phyloP scores from a whole-genome alignment of 306 rosid genomes.

The Quercus aquifolioides region DNA sequence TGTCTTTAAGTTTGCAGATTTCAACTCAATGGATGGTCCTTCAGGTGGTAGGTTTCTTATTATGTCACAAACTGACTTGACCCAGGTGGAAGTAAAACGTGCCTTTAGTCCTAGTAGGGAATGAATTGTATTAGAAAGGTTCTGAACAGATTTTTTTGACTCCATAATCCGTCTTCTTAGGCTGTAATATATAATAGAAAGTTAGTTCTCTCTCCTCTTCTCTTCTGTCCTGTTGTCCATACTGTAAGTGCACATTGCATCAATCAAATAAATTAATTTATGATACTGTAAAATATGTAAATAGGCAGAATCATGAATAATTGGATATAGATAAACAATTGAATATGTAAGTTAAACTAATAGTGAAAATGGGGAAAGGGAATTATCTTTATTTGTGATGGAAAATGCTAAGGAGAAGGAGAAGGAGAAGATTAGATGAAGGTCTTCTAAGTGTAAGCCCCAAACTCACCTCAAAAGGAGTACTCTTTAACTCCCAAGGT shows the following conservation, averaged over 20 bases:
- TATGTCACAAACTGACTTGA: slow-evolving; percentile 35
- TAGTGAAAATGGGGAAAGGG: too few species aligned
- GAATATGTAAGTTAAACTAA: too few species aligned
- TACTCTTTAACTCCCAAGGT: too few species aligned
- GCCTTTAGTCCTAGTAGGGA: slow-evolving; percentile 32
- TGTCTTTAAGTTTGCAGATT: background rate
- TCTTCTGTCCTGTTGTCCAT: background rate
- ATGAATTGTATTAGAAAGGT: slow-evolving; percentile 32
- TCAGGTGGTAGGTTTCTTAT: slow-evolving; percentile 18
- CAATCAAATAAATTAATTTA: background rate
- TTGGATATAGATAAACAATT: too few species aligned
- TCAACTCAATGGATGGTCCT: background rate
- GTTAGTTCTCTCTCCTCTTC: background rate
- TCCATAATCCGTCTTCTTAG: slow-evolving; percentile 23
- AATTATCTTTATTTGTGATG: too few species aligned
- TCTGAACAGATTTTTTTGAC: slow-evolving; percentile 25
- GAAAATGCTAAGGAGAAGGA: too few species aligned
- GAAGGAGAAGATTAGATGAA: too few species aligned
- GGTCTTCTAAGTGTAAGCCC: too few species aligned
- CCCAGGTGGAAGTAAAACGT: slow-evolving; percentile 36
- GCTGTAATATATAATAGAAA: background rate
- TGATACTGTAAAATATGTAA: background rate
- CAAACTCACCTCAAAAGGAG: too few species aligned
- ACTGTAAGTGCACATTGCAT: background rate
- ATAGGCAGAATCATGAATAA: background rate